A percentile compares a stretch with the other conserved stretches of the same genome.
Conservation (phyloP, 768 basidiomycete species). For the Lenzites betulinus region DNA sequence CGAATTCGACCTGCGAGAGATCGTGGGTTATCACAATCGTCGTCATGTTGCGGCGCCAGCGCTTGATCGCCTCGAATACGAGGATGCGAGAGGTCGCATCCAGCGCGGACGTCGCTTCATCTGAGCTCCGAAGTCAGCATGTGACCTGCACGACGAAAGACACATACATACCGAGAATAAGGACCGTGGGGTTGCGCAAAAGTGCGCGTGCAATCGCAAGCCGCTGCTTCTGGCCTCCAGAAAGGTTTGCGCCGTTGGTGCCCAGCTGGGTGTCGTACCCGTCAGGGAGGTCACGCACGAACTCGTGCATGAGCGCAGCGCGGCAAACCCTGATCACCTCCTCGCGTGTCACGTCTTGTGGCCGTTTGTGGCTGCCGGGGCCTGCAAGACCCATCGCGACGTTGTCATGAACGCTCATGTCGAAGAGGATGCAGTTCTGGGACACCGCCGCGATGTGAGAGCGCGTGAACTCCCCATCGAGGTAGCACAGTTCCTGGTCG, state of each 20-base stretch:
- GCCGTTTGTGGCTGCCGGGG: constrained; percentile 37
- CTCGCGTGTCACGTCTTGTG: constrained; percentile 54
- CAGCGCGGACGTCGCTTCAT: constrained; percentile 81
- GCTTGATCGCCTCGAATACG: constrained; percentile 72
- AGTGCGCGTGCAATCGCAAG: constrained; percentile 87
- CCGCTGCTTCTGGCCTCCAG: constrained; percentile 92
- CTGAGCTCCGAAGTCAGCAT: constrained; percentile 37
- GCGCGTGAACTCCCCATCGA: constrained; percentile 72
- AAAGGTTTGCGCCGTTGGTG: constrained; percentile 71
- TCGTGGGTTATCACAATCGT: constrained; percentile 97
- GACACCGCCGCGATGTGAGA: constrained; percentile 73
- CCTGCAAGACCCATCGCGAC: constrained; percentile 76
- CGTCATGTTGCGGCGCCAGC: constrained; percentile 76
- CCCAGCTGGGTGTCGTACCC: constrained; percentile 88
- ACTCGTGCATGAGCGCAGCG: constrained; percentile 87
- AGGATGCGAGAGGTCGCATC: constrained; percentile 86
- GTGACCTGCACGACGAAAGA: not conserved
- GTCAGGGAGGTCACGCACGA: constrained; percentile 77
- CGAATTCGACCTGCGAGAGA: constrained; percentile 70
- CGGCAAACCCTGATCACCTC: constrained; percentile 83
- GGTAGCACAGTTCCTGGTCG: constrained; percentile 73
- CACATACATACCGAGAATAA: constrained; percentile 78
- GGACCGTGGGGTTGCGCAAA: constrained; percentile 81
- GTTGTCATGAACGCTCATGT: constrained; percentile 82
- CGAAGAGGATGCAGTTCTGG: constrained; percentile 81